phyloP scores from a whole-genome alignment of 2,329 filamentous ascomycete species.

The Mariannaea elegans region DNA sequence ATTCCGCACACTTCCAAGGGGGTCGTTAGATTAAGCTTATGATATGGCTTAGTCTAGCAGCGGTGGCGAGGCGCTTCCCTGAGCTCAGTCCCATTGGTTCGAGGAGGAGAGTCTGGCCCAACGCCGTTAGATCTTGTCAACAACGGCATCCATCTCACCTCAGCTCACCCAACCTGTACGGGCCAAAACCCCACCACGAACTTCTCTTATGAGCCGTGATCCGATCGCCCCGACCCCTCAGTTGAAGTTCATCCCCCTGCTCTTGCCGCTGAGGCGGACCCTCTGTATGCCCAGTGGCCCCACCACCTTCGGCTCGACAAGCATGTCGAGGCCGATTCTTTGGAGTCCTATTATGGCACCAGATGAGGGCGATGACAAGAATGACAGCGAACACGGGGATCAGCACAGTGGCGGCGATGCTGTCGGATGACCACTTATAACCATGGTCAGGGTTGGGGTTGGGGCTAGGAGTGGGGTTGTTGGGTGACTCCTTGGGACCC shows the following conservation, averaged over 20 bases:
- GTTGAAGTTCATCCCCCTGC: neutral
- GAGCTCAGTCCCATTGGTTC: neutral
- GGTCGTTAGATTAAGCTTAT: neutral
- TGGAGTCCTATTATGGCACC: too few species aligned
- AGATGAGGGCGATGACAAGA: neutral
- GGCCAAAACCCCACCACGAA: neutral
- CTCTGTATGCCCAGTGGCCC: slow-evolving; percentile 3
- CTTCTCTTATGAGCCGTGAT: neutral
- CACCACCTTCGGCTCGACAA: neutral
- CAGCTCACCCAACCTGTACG: neutral
- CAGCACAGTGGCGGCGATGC: neutral
- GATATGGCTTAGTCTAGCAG: neutral
- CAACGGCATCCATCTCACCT: neutral
- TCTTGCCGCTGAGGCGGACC: neutral
- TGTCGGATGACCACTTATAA: neutral
- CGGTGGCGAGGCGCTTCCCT: neutral
- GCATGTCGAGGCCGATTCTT: too few species aligned
- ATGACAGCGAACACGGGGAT: neutral
- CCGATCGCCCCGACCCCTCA: neutral
- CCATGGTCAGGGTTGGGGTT: neutral
- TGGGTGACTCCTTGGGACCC: neutral
- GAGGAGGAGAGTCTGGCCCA: neutral
- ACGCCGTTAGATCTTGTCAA: neutral
- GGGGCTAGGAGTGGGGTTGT: neutral
- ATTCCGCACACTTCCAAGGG: neutral